Base-by-base conservation (phyloP, 192 early-diverging fungal genomes). In the Diversispora eburnea region DNA sequence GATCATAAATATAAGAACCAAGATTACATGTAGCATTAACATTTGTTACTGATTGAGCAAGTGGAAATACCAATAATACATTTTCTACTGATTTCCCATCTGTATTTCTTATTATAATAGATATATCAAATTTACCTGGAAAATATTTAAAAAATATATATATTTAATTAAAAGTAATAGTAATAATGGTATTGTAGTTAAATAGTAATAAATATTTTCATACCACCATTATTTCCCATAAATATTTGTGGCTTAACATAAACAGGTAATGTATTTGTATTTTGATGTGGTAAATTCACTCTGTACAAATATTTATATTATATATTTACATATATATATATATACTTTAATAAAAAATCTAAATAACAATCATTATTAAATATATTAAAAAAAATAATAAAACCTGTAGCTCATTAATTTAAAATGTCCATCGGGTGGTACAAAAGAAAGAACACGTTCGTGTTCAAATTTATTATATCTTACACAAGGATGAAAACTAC, bases 371-470 rank as follows among this genome's bases (percentile, higher is more conserved):
- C 25, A 33, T 33, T 33, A 33, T 33, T 73, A 48, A 17, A 54
- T 17, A 54, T 57, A 60, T 47, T 20, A 73, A 15, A 62, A n/a
- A 51, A 20, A 51, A 17, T n/a, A 22, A 49, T 22, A n/a, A 63
- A 80, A 88, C 84, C 84, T 77, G 70, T 94, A 95, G n/a, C 86
- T 87, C 88, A 94, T 88, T 10, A 98, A 84, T 73, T 89, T 92
- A 78, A 97, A 97, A 61, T 86, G 85, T 6, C 95, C 95, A 79
- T 98, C 95, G 8, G 96, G 96, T 8, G 96, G 96, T 7, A 98
- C 86, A 87, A 97, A 98, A 4, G 90, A 94, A 12, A 98, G 77
- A 3, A 88, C 76, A 22, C 88, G 84, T 56, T 96, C 93, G 42
- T 82, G 81, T 58, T 94, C 91, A 85, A 90, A 98, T 67, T 91